phyloP scores from a whole-genome alignment of 1,284 basidiomycete species.

The Fomitopsis pinicola region DNA sequence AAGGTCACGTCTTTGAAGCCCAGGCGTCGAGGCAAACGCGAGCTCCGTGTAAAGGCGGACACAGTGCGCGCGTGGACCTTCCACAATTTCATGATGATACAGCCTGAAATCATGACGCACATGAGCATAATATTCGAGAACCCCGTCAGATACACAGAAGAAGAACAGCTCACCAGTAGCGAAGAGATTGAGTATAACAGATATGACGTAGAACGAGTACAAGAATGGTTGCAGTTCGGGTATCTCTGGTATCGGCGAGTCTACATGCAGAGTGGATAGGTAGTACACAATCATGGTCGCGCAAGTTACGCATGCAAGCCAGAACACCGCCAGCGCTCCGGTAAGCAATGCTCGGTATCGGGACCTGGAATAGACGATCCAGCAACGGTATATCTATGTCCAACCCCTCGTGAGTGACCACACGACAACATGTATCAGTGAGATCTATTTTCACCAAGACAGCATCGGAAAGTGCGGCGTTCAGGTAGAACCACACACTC shows the following conservation, averaged over 20 bases:
- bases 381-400: conserved; percentile 15
- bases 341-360: conserved; percentile 8
- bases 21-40: not conserved
- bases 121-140: too few species aligned
- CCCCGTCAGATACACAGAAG: too few species aligned
- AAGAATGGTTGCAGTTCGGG: not conserved
- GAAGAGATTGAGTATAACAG: not conserved
- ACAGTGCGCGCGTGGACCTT: conserved; percentile 8
- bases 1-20: conserved; percentile 13
- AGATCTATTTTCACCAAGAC: conserved; percentile 14
- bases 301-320: conserved; percentile 8
- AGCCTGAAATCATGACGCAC: not conserved
- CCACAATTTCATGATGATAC: conserved; percentile 35
- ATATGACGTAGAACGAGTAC: not conserved
- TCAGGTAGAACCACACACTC: not conserved
- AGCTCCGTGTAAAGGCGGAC: not conserved
- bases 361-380: conserved; percentile 9
- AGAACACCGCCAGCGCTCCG: conserved; percentile 8
- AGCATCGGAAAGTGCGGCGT: conserved; percentile 16
- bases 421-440: not conserved
- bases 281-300: not conserved
- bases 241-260: not conserved
- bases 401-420: not conserved
- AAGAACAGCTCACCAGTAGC: not conserved
- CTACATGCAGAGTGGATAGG: not conserved